Percentiles rank a stretch among this genome's conserved stretches.
Evolutionary conservation across 75 land plant genomes (phyloP).

Genomic region (Selaginella tamariscina): DNA sequence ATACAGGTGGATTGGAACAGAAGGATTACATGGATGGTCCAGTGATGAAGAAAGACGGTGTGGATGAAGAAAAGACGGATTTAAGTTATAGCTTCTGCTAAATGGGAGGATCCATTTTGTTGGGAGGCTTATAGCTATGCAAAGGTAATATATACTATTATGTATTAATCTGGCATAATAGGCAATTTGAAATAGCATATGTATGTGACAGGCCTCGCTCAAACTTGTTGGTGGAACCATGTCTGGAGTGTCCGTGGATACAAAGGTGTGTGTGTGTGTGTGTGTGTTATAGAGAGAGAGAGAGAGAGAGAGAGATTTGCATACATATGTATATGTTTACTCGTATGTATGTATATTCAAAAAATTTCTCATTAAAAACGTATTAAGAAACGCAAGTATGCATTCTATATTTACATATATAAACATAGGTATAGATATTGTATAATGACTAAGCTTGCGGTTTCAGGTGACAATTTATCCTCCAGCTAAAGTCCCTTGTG

Average conservation of each 20-base stretch:
- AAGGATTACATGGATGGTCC: background rate
- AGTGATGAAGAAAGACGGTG: conserved; percentile 66
- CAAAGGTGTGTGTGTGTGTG: too few relatives aligned
- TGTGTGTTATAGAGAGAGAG: too few relatives aligned
- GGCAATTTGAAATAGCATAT: too few relatives aligned
- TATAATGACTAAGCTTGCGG: conserved; percentile 4
- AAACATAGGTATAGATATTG: background rate
- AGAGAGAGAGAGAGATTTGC: too few relatives aligned
- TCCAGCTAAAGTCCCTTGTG: conserved; percentile 67
- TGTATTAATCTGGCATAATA: too few relatives aligned
- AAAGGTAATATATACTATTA: too few relatives aligned
- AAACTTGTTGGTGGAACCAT: conserved; percentile 71
- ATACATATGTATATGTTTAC: too few relatives aligned
- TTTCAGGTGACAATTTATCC: conserved; percentile 76
- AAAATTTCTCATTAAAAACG: background rate
- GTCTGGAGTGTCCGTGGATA: conserved; percentile 74
- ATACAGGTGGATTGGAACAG: background rate
- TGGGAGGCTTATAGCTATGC: conserved; percentile 98
- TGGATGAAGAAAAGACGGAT: conserved; percentile 57
- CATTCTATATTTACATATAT: background rate
- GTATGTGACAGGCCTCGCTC: conserved; percentile 53
- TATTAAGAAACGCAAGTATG: background rate
- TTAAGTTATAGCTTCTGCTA: conserved; percentile 45
- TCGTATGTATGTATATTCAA: background rate
- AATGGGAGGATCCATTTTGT: conserved; percentile 86